Conservation (phyloP, 345 rosid species). For the Rhizophora mangle region DNA sequence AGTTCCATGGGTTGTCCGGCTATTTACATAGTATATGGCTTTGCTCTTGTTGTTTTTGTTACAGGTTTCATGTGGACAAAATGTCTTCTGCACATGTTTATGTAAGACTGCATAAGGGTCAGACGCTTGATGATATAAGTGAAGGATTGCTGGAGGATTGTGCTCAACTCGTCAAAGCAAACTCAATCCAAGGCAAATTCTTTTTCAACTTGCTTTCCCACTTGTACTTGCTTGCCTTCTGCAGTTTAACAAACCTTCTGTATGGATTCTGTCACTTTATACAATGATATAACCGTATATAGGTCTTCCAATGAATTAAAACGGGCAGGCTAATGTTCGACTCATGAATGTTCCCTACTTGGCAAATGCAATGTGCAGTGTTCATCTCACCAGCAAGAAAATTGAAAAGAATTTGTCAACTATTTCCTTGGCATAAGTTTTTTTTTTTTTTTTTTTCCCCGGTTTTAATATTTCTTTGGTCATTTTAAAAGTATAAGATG, state of each 20-base stretch:
- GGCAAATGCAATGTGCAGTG: neutral
- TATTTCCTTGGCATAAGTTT: neutral
- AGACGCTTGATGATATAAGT: slow-evolving; percentile 75
- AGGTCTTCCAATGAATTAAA: neutral
- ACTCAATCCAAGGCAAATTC: slow-evolving; percentile 83
- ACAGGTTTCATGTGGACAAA: slow-evolving; percentile 97
- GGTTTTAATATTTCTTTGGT: no score
- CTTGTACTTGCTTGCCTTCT: neutral
- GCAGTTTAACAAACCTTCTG: no score
- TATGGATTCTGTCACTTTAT: neutral
- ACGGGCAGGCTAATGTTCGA: neutral
- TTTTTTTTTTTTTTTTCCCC: no score
- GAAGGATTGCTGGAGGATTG: slow-evolving; percentile 93
- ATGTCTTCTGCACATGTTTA: slow-evolving; percentile 99
- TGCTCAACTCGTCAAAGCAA: slow-evolving; percentile 97
- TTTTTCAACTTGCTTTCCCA: neutral
- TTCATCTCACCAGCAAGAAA: neutral
- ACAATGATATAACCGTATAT: no score
- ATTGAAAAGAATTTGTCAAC: neutral
- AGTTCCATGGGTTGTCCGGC: no score
- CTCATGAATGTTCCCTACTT: neutral
- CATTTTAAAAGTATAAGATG: no score
- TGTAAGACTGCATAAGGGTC: slow-evolving; percentile 80
- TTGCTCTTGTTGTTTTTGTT: neutral
- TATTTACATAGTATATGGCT: no score